Percentiles rank a stretch among this genome's conserved stretches.
Conservation (phyloP, 2,329 filamentous ascomycete genomes). For the Epichloe scottii region DNA sequence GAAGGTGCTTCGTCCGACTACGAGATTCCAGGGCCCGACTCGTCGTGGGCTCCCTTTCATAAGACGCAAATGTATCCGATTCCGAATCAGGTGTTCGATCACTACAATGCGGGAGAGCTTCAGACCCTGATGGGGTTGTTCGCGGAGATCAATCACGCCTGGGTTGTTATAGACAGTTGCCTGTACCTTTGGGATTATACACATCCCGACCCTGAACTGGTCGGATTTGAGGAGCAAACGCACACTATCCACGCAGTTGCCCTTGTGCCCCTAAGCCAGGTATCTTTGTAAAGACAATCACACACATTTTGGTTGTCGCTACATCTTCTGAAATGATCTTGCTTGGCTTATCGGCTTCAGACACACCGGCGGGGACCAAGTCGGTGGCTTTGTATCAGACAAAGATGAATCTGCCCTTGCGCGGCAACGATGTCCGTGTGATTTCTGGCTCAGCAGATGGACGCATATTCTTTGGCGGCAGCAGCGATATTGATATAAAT, state of each 20-base stretch:
- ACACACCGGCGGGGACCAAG: constrained; percentile 56
- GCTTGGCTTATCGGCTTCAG: constrained; percentile 64
- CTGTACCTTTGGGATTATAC: constrained; percentile 98
- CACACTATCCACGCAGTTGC: constrained; percentile 87
- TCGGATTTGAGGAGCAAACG: constrained; percentile 81
- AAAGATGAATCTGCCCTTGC: constrained; percentile 66
- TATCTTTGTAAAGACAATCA: constrained; percentile 79
- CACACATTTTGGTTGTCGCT: constrained; percentile 77
- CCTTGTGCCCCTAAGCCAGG: constrained; percentile 70
- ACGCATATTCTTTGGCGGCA: constrained; percentile 84
- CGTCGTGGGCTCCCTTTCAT: constrained; percentile 80
- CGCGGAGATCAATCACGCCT: constrained; percentile 87
- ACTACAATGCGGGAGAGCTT: constrained; percentile 78
- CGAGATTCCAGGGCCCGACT: constrained; percentile 55
- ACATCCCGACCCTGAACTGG: constrained; percentile 75
- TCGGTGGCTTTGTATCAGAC: constrained; percentile 77
- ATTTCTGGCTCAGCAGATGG: constrained; percentile 76
- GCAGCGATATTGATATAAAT: constrained; percentile 72
- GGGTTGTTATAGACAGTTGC: constrained; percentile 90
- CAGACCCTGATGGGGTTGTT: constrained; percentile 93
- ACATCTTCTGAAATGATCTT: constrained; percentile 76
- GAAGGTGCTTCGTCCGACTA: constrained; percentile 89
- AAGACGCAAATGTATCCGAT: constrained; percentile 78
- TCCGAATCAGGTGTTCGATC: constrained; percentile 82
- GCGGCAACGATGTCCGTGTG: constrained; percentile 62